Evolutionary conservation across 2,329 filamentous ascomycete species (phyloP), one percentile per base, ranked within the genome.

Genomic region (Chlorencoelia australis): DNA sequence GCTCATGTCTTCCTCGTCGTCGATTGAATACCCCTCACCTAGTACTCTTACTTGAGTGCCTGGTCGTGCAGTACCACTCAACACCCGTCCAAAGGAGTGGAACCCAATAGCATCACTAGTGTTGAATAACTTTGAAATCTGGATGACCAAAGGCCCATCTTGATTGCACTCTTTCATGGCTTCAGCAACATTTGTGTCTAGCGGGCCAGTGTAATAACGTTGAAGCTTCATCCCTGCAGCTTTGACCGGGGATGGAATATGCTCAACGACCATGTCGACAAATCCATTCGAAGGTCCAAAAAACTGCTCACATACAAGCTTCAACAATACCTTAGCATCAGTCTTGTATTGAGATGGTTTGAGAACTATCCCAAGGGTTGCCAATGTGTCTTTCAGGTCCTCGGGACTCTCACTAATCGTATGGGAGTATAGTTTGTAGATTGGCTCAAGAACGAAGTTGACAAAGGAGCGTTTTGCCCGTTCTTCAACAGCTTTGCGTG

Each of bases 1-100:
- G 0, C 81, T 83, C 86, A 96, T 96, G 54, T 98, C 91, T 67
- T 98, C 91, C 56, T 96, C 88, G 47, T 98, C 91, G 48, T 98
- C 91, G 10, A 94, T 74, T 4, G 88, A 95, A 61, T 96, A 98
- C 5, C 84, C 84, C 57, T 98, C 91, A 32, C 91, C 91, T 1
- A 98, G 75, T 9, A 98, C 88, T 26, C 91, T 79, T 11, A 98
- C 86, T 48, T 85, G 77, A 53, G 82, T 72, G 13, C 84, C 83
- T 14, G 87, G 82, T 20, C 76, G 78, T 16, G 83, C 91, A 19
- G 85, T 91, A 38, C 91, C 91, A 53, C 89, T 95, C 69, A 96
- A 73, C 2, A 98, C 86, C 45, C 89, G 77, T 9, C 91, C 91
- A 49, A 96, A 83, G 0, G 87, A 82, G 57, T 89, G 73, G 62